phyloP scores from a whole-genome alignment of 2,329 filamentous ascomycete genomes.

The Albophoma yamanashiensis region DNA sequence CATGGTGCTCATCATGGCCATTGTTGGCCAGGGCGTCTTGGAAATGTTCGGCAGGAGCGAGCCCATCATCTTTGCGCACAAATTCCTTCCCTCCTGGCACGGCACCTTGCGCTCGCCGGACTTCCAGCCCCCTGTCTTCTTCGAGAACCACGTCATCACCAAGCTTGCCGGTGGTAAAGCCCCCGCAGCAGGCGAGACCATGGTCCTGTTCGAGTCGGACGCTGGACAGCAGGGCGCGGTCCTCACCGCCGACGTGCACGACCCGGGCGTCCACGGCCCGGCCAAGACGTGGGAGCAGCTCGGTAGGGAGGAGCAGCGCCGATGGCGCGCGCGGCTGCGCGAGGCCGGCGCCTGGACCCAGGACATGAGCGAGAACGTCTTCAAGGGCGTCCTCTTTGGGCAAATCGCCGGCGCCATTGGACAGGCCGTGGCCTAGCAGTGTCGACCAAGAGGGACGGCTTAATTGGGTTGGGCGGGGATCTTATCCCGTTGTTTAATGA shows the following conservation, averaged over 20 bases:
- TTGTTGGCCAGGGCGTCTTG: conserved; percentile 52
- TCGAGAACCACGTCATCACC: conserved; percentile 22
- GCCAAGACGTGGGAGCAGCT: conserved; percentile 65
- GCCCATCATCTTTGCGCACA: conserved; percentile 44
- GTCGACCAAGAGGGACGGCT: not conserved
- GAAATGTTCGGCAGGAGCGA: conserved; percentile 49
- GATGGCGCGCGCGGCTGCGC: conserved; percentile 59
- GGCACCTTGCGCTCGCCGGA: conserved; percentile 17
- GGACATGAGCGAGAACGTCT: conserved; percentile 63
- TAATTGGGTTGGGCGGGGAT: too few species aligned
- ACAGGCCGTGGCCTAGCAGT: conserved; percentile 30
- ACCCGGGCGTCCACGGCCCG: conserved; percentile 34
- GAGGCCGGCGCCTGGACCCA: conserved; percentile 71
- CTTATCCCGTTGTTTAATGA: not conserved
- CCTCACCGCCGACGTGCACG: conserved; percentile 33
- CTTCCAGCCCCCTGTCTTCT: conserved; percentile 13
- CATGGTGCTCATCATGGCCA: conserved; percentile 48
- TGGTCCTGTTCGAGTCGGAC: conserved; percentile 1
- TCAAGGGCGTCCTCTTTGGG: conserved; percentile 69
- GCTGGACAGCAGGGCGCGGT: conserved; percentile 7
- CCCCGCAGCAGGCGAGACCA: conserved; percentile 22
- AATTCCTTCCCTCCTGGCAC: conserved; percentile 41
- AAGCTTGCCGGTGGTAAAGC: conserved; percentile 25
- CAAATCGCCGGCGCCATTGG: conserved; percentile 56
- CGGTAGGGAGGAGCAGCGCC: conserved; percentile 45